Evolutionary conservation across 2,329 filamentous ascomycete genomes (phyloP).

Genomic region (Ustulina deusta): DNA sequence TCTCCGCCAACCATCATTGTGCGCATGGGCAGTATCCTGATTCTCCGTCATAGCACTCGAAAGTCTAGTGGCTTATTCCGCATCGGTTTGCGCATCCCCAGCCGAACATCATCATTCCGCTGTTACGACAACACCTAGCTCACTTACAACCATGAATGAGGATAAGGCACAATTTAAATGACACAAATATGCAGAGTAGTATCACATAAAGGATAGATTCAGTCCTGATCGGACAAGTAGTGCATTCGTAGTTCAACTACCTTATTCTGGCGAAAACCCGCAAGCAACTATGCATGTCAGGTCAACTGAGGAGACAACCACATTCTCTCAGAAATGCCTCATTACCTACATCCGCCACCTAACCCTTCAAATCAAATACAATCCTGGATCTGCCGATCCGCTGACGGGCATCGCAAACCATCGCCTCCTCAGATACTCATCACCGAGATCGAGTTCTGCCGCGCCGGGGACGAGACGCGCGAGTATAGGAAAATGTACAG

Average conservation of each 20-base stretch:
- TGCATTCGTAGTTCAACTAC: slow-evolving; percentile 36
- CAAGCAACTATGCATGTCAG: slow-evolving; percentile 17
- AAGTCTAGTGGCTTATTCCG: background rate
- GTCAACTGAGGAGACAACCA: slow-evolving; percentile 15
- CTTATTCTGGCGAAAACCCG: slow-evolving; percentile 19
- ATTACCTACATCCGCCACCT: slow-evolving; percentile 32
- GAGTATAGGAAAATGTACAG: slow-evolving; percentile 49
- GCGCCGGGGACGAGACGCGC: slow-evolving; percentile 48
- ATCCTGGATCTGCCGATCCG: slow-evolving; percentile 30
- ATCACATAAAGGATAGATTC: background rate
- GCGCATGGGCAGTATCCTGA: background rate
- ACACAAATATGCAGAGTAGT: background rate
- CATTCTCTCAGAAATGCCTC: slow-evolving; percentile 24
- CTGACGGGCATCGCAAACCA: slow-evolving; percentile 32
- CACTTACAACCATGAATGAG: background rate
- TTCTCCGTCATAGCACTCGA: background rate
- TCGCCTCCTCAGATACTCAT: slow-evolving; percentile 32
- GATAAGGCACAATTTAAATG: background rate
- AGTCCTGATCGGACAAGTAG: slow-evolving; percentile 8
- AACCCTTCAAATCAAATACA: slow-evolving; percentile 29
- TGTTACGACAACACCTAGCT: background rate
- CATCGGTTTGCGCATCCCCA: too few species aligned
- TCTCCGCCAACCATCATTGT: background rate
- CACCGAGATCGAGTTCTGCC: slow-evolving; percentile 35
- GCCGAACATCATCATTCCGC: background rate